Percentiles rank a stretch among this genome's conserved stretches.
These are phyloP conservation scores for Saccharomycopsis sp. DNA, from an alignment of 805 yeast species.

Conservation along the genomic window DNA sequence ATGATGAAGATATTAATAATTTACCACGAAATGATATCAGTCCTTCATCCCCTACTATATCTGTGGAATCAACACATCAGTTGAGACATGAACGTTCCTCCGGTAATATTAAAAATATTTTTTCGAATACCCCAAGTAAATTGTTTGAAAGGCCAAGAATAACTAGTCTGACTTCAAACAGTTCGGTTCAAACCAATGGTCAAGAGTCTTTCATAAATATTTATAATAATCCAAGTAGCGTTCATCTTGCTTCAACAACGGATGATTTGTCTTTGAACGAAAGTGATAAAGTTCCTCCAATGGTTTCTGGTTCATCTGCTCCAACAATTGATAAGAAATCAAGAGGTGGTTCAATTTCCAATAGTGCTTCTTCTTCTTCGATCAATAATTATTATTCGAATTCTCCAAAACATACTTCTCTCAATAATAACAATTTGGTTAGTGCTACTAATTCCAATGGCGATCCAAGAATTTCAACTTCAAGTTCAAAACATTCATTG, in stretches of 20 bases:
- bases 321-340: background rate
- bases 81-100: background rate
- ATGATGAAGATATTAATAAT: background rate
- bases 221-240: conserved; percentile 14
- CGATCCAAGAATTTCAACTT: background rate
- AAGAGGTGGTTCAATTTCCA: conserved; percentile 1
- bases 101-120: background rate
- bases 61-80: background rate
- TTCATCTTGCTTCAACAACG: conserved; percentile 4
- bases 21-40: background rate
- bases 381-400: background rate
- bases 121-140: conserved; percentile 3
- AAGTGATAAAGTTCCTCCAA: conserved; percentile 10
- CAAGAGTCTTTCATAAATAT: conserved; percentile 15
- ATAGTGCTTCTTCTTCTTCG: conserved; percentile 8
- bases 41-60: too few species aligned
- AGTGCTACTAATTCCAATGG: too few species aligned
- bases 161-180: background rate
- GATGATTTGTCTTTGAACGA: conserved; percentile 1
- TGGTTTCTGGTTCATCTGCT: conserved; percentile 3
- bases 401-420: background rate
- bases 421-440: background rate
- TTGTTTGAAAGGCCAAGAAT: conserved; percentile 7
- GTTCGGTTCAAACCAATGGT: conserved; percentile 4
- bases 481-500: conserved; percentile 8